These are phyloP conservation scores for Phalaenopsis aphrodite DNA, from an alignment of 106 monocot genomes.

Conservation along the genomic window DNA sequence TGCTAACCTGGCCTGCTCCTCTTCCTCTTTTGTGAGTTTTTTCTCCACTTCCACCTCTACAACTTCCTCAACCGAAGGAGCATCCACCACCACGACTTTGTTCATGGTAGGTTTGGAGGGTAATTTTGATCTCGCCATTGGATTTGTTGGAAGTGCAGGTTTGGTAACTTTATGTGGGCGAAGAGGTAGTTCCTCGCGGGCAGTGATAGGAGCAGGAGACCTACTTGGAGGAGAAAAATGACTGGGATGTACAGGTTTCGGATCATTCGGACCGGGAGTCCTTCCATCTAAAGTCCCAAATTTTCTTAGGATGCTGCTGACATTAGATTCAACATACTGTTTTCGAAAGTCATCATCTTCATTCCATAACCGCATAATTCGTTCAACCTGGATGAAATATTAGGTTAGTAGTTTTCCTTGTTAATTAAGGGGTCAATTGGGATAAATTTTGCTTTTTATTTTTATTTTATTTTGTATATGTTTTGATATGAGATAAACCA, in stretches of 20 bases:
- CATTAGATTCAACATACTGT: slow-evolving; percentile 61
- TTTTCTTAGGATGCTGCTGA: slow-evolving; percentile 54
- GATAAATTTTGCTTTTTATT: no score
- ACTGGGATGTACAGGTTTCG: slow-evolving; percentile 19
- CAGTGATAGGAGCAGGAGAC: background rate
- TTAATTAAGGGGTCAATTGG: no score
- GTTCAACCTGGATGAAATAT: slow-evolving; percentile 41
- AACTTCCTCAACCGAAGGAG: slow-evolving; percentile 13
- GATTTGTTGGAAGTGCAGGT: slow-evolving; percentile 14
- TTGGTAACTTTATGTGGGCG: background rate
- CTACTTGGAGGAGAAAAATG: background rate
- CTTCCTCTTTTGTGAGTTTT: slow-evolving; percentile 24
- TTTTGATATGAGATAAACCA: no score
- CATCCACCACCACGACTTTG: background rate
- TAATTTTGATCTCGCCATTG: slow-evolving; percentile 16
- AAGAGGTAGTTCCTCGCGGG: background rate
- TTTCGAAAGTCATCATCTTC: slow-evolving; percentile 57
- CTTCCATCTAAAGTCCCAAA: slow-evolving; percentile 65
- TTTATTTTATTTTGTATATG: no score
- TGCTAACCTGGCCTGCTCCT: slow-evolving; percentile 25
- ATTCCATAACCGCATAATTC: slow-evolving; percentile 79
- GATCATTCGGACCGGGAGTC: slow-evolving; percentile 48
- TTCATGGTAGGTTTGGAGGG: slow-evolving; percentile 15
- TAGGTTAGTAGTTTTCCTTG: background rate
- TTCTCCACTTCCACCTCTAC: slow-evolving; percentile 25